phyloP scores from a whole-genome alignment of 139 green algal genomes.

The Pleodorina starrii region DNA sequence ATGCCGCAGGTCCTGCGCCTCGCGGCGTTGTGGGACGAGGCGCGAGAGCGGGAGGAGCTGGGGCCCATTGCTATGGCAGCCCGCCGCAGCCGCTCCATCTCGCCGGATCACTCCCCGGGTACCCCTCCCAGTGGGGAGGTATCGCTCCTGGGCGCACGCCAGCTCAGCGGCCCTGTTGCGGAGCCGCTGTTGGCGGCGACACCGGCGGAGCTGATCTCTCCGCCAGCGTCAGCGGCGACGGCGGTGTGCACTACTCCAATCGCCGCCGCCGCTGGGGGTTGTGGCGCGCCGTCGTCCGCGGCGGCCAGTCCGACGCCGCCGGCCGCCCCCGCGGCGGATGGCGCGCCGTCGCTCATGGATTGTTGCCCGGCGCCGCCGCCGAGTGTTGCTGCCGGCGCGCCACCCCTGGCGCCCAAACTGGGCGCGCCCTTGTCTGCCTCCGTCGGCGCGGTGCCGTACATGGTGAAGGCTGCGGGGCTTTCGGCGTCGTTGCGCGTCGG shows the following conservation, averaged over 20 bases:
- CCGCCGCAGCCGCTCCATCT: neutral
- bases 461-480: neutral
- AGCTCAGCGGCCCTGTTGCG: neutral
- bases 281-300: neutral
- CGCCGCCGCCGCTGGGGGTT: constrained; percentile 11
- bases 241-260: neutral
- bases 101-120: neutral
- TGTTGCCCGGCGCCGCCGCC: neutral
- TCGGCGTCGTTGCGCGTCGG: neutral
- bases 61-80: constrained; percentile 39
- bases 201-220: too few species aligned
- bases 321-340: neutral
- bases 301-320: neutral
- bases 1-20: constrained; percentile 29
- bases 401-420: neutral
- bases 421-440: constrained; percentile 11
- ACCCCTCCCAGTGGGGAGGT: neutral
- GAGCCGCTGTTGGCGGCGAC: neutral
- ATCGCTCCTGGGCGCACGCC: neutral
- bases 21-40: constrained; percentile 12
- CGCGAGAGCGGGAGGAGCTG: neutral
- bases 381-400: neutral
- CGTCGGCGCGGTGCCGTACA: constrained; percentile 15
- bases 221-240: neutral
- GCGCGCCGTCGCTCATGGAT: constrained; percentile 2